phyloP scores from a whole-genome alignment of 2,329 filamentous ascomycete species.

The Phoma herbarum region DNA sequence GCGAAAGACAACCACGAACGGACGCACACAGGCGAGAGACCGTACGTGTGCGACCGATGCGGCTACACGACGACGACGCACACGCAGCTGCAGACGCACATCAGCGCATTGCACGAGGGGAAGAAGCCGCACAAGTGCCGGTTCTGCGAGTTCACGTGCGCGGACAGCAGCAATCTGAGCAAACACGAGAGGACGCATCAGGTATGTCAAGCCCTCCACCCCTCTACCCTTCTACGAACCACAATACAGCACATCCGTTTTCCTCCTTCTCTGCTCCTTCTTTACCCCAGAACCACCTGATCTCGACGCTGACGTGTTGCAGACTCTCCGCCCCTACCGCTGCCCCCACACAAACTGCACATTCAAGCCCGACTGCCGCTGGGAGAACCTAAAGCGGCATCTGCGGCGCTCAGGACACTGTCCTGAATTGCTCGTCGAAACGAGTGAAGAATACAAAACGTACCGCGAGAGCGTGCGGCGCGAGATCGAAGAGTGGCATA shows the following conservation, averaged over 20 bases:
- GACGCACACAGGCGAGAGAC: constrained; percentile 49
- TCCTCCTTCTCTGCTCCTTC: not conserved
- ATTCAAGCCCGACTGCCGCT: constrained; percentile 51
- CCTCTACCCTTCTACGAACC: no score
- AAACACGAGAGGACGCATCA: constrained; percentile 52
- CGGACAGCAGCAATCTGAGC: constrained; percentile 48
- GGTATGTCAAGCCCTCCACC: constrained; percentile 25
- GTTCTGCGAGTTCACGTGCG: constrained; percentile 51
- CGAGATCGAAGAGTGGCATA: constrained; percentile 48
- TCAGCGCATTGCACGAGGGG: constrained; percentile 47
- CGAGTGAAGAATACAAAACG: constrained; percentile 44
- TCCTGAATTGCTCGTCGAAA: constrained; percentile 45
- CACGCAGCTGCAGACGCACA: constrained; percentile 51
- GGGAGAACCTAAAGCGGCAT: constrained; percentile 52
- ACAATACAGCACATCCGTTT: no score
- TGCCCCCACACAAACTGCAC: constrained; percentile 50
- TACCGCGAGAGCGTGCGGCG: constrained; percentile 45
- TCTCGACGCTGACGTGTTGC: not conserved
- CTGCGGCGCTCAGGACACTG: constrained; percentile 49
- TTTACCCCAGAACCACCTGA: not conserved
- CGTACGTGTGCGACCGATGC: constrained; percentile 49
- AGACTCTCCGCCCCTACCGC: constrained; percentile 49
- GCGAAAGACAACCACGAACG: constrained; percentile 53
- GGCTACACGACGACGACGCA: constrained; percentile 52
- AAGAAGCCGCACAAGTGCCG: constrained; percentile 51